Evolutionary conservation across 495 filamentous ascomycete genomes (phyloP).

Genomic region (Parathielavia hyrcaniae): DNA sequence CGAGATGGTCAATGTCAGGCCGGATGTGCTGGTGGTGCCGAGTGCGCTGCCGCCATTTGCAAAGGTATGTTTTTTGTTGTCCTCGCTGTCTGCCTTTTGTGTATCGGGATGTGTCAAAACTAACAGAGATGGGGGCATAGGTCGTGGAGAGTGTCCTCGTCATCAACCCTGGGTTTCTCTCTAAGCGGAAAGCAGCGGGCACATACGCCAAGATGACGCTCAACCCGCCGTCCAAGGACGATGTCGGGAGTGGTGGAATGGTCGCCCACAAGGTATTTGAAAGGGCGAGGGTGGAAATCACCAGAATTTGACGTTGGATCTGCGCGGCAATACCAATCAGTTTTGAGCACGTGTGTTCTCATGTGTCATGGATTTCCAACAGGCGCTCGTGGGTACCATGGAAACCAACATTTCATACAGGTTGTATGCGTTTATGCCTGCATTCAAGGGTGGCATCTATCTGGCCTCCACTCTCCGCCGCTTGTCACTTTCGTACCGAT

Average conservation of each 20-base stretch:
- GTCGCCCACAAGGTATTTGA: slow-evolving; percentile 71
- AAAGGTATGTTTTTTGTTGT: slow-evolving; percentile 53
- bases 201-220: slow-evolving; percentile 74
- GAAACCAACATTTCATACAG: neutral
- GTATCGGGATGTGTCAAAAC: neutral
- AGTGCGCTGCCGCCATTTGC: slow-evolving; percentile 79
- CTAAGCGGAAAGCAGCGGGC: slow-evolving; percentile 70
- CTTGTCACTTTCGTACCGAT: slow-evolving; percentile 57
- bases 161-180: slow-evolving; percentile 83
- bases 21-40: slow-evolving; percentile 80
- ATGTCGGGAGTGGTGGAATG: slow-evolving; percentile 49
- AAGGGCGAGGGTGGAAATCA: slow-evolving; percentile 77
- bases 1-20: slow-evolving; percentile 77
- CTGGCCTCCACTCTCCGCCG: slow-evolving; percentile 54
- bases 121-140: slow-evolving; percentile 37
- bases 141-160: slow-evolving; percentile 79
- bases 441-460: slow-evolving; percentile 6
- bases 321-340: neutral
- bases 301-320: slow-evolving; percentile 53
- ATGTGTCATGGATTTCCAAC: too few species aligned
- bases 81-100: neutral
- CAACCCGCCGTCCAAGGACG: slow-evolving; percentile 56
- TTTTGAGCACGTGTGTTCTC: neutral
- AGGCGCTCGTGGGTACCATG: neutral
- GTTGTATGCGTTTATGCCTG: neutral